Evolutionary conservation across 768 basidiomycete species (phyloP), one percentile per base, ranked within the genome.

Genomic region (Dictyophora rubrovolvata): DNA sequence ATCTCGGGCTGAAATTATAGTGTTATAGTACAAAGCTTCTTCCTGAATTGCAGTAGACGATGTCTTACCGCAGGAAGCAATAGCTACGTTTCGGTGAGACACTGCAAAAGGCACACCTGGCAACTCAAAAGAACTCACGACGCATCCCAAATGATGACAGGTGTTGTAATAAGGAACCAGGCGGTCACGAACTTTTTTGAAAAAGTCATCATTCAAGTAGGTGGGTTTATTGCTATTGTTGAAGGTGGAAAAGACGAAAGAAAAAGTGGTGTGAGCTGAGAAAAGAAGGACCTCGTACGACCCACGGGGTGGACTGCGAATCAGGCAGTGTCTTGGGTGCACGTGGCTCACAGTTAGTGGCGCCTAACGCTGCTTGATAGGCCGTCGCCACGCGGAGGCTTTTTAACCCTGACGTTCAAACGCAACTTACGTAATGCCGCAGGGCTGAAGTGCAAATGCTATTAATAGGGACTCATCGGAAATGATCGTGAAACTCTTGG

Each of bases 101-200:
- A 5, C 42, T n/a, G n/a, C 10, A 42, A 9, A 12, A n/a, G 42
- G 12, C 10, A n/a, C 14, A n/a, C 14, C 12, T 42, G n/a, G 10
- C 12, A n/a, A 42, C 42, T 4, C 42, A 12, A 42, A 42, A 42
- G 2, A 42, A 42, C 42, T 42, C 42, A 93, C n/a, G 76, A 74
- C 0, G 73, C 86, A 76, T 93, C 89, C 90, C 89, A 93, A 56
- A 80, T 62, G 60, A 91, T 78, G 60, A 92, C 72, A 1, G 84
- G 82, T 6, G 74, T 73, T 9, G 82, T 79, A 22, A 89, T 51
- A 4, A 86, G 63, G 66, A 89, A 88, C 87, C 87, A 87, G 20
- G 59, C 49, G n/a, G 62, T 56, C 35, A 66, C 58, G 56, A 64
- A 61, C 42, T 57, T 57, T 20, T 53, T 42, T 1, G 61, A 50